Conservation (phyloP, 2,329 filamentous ascomycete genomes). For the Alternaria sp. region DNA sequence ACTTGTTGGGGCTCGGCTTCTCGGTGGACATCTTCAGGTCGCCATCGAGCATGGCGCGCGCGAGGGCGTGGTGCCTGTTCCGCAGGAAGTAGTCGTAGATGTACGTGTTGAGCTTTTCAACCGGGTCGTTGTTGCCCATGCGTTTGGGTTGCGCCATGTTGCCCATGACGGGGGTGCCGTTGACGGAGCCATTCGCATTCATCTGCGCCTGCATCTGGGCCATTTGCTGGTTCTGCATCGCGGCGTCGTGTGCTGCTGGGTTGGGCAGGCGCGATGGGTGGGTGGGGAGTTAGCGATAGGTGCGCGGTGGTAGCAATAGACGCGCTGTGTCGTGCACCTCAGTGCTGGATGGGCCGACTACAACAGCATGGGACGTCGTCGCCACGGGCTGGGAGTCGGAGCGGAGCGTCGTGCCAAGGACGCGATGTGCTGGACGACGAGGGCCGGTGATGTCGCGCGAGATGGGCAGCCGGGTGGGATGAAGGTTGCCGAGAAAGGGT, state of each 20-base stretch:
- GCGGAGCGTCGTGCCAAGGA: conserved; percentile 26
- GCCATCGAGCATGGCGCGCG: conserved; percentile 65
- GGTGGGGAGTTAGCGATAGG: conserved; percentile 20
- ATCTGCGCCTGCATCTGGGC: conserved; percentile 70
- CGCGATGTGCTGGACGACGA: conserved; percentile 4
- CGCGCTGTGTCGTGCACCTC: conserved; percentile 34
- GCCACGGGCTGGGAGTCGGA: conserved; percentile 30
- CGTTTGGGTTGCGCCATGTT: conserved; percentile 56
- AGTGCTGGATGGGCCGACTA: conserved; percentile 35
- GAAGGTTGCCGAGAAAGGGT: conserved; percentile 12
- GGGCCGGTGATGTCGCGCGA: conserved; percentile 15
- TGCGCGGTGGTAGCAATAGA: conserved; percentile 22
- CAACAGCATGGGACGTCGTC: conserved; percentile 44
- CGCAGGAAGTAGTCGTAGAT: conserved; percentile 93
- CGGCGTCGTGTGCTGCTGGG: conserved; percentile 22
- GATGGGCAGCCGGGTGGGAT: conserved; percentile 11
- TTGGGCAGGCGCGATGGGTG: conserved; percentile 30
- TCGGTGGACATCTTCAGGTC: conserved; percentile 65
- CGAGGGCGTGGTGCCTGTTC: conserved; percentile 83
- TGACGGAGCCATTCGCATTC: conserved; percentile 69
- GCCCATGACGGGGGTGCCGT: conserved; percentile 72
- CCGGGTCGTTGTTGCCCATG: conserved; percentile 40
- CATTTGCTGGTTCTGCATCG: conserved; percentile 61
- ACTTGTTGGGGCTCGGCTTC: conserved; percentile 70
- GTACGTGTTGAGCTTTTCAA: conserved; percentile 77